Conservation (phyloP, 306 rosid species). For the Fragaria vesca region DNA sequence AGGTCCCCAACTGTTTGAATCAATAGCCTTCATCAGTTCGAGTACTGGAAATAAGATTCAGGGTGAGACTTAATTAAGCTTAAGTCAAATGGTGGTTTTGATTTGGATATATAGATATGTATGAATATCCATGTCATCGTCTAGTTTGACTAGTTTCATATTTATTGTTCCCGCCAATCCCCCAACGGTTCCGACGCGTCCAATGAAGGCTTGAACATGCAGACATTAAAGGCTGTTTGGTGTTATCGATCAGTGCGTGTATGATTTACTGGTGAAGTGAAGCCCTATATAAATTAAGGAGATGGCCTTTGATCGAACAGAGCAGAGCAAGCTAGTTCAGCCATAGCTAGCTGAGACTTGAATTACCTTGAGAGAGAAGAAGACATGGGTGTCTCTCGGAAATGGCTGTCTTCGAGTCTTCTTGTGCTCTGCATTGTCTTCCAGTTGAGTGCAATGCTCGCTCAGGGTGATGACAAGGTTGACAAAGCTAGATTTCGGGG, state of each 20-base stretch:
- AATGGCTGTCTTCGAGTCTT: constrained; percentile 48
- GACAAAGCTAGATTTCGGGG: constrained; percentile 33
- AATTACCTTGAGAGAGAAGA: neutral
- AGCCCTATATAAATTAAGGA: constrained; percentile 44
- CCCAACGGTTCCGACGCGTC: constrained; percentile 52
- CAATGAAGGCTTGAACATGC: constrained; percentile 26
- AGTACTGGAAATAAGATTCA: neutral
- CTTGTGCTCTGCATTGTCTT: constrained; percentile 52
- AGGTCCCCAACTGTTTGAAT: neutral
- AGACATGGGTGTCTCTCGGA: constrained; percentile 38
- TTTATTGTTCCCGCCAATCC: constrained; percentile 33
- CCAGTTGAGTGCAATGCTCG: constrained; percentile 37
- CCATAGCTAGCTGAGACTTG: neutral
- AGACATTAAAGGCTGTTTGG: constrained; percentile 29
- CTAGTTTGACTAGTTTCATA: constrained; percentile 27
- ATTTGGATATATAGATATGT: neutral
- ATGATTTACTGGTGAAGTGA: constrained; percentile 13
- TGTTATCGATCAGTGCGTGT: neutral
- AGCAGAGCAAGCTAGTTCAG: constrained; percentile 3
- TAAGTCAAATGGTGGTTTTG: neutral
- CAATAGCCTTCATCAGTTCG: neutral
- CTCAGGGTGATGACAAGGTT: constrained; percentile 54
- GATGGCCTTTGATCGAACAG: neutral
- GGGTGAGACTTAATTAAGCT: neutral
- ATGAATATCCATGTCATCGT: neutral